Conservation (phyloP, 108 stramenopile genomes). For the Pinguiococcus pyrenoidosus region DNA sequence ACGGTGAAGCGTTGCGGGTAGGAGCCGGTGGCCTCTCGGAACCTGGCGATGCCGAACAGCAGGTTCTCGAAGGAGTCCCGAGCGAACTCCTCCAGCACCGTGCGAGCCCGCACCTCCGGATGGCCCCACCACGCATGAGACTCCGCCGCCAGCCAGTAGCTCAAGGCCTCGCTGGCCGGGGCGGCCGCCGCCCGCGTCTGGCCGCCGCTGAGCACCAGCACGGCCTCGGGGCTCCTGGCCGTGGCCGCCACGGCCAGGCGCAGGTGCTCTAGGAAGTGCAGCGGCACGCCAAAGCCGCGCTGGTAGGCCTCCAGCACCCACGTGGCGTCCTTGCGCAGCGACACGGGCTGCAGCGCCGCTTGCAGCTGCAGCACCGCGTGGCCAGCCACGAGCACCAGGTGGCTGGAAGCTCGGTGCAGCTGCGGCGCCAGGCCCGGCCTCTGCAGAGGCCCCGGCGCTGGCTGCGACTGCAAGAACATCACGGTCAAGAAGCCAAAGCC, state of each 20-base stretch:
- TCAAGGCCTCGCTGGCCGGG: slow-evolving; percentile 32
- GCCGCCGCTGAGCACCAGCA: slow-evolving; percentile 84
- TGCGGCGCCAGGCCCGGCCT: too few species aligned
- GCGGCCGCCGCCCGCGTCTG: slow-evolving; percentile 74
- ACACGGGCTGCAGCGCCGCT: slow-evolving; percentile 42
- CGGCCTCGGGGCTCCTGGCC: slow-evolving; percentile 46
- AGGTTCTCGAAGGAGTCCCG: slow-evolving; percentile 92
- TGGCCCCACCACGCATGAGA: slow-evolving; percentile 32
- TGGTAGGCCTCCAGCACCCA: slow-evolving; percentile 90
- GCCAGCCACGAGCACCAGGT: slow-evolving; percentile 38
- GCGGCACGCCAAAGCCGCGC: slow-evolving; percentile 60
- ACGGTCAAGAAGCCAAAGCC: too few species aligned
- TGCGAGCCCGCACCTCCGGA: slow-evolving; percentile 14
- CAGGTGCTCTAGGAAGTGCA: slow-evolving; percentile 74
- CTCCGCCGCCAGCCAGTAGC: slow-evolving; percentile 37
- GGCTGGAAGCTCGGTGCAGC: too few species aligned
- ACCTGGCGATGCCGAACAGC: slow-evolving; percentile 73
- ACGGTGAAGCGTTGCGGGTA: slow-evolving; percentile 75
- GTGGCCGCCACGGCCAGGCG: slow-evolving; percentile 60
- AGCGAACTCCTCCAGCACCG: slow-evolving; percentile 60
- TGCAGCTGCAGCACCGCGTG: slow-evolving; percentile 42
- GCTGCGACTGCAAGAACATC: too few species aligned
- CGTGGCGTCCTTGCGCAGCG: slow-evolving; percentile 43
- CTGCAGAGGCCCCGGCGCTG: too few species aligned
- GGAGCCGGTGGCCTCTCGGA: slow-evolving; percentile 71